These are phyloP conservation scores for Diophrys appendiculata DNA, from an alignment of 73 alveolate species.

Conservation along the genomic window DNA sequence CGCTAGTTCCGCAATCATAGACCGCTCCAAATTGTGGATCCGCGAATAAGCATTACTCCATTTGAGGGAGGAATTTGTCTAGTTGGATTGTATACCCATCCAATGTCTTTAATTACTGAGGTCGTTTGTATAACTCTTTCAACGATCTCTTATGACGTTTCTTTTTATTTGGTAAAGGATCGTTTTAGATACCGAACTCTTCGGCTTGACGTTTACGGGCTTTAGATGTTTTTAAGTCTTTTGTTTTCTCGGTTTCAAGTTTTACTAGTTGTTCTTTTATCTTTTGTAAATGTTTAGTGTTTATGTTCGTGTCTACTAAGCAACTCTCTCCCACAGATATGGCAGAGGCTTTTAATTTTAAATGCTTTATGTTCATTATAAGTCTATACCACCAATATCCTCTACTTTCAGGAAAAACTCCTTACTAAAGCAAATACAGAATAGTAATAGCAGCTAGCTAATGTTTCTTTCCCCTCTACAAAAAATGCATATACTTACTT, in stretches of 20 bases:
- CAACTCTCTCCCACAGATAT: constrained; percentile 33
- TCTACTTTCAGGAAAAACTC: constrained; percentile 14
- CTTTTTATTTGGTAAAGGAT: neutral
- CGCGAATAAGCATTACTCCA: neutral
- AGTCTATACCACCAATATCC: constrained; percentile 71
- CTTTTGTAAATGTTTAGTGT: constrained; percentile 25
- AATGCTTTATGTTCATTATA: constrained; percentile 52
- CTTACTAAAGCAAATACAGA: neutral
- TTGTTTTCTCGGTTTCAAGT: constrained; percentile 10
- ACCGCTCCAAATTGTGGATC: neutral
- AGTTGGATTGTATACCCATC: neutral
- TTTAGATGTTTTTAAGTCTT: constrained; percentile 15
- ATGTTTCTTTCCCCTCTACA: neutral
- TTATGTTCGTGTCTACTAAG: constrained; percentile 46
- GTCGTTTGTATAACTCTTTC: too few species aligned
- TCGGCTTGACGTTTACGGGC: constrained; percentile 1
- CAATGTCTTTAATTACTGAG: neutral
- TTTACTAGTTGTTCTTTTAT: constrained; percentile 16
- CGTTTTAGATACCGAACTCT: neutral
- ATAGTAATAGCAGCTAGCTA: neutral
- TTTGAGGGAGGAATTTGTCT: neutral
- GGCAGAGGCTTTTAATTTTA: constrained; percentile 50
- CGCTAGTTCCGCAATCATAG: neutral
- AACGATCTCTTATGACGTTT: too few species aligned
- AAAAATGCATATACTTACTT: neutral